phyloP scores from a whole-genome alignment of 192 early-diverging fungal species.

The Jimgerdemannia flammicorona region DNA sequence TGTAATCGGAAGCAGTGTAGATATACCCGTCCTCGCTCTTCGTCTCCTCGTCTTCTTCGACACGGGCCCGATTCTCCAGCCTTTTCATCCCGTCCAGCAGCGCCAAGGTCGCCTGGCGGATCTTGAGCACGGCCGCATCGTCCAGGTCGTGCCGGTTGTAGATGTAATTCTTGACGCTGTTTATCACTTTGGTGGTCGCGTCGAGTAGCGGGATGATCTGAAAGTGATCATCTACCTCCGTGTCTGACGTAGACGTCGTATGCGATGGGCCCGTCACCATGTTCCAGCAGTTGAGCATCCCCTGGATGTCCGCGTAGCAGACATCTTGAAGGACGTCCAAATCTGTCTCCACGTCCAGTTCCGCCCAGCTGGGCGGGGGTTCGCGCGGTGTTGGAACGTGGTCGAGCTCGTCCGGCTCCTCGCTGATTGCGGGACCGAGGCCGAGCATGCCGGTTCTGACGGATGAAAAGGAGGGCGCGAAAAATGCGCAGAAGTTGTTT shows the following conservation, averaged over 20 bases:
- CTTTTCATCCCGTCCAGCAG: constrained; percentile 46
- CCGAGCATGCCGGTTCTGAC: constrained; percentile 26
- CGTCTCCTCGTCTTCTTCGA: constrained; percentile 28
- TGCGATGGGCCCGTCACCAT: constrained; percentile 42
- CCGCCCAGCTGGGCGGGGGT: constrained; percentile 36
- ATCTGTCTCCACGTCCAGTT: constrained; percentile 41
- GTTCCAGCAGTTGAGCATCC: constrained; percentile 43
- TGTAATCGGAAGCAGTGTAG: constrained; percentile 41
- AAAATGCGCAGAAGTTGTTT: too few relatives aligned
- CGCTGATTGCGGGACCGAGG: constrained; percentile 19
- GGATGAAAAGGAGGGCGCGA: not conserved
- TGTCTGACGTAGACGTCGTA: not conserved
- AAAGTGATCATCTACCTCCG: constrained; percentile 10
- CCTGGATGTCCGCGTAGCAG: constrained; percentile 49
- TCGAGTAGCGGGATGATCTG: constrained; percentile 42
- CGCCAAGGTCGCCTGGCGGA: constrained; percentile 38
- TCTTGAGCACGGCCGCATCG: constrained; percentile 24
- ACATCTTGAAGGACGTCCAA: constrained; percentile 35
- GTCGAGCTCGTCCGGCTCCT: constrained; percentile 37
- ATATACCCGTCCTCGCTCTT: constrained; percentile 39
- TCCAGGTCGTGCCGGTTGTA: constrained; percentile 43
- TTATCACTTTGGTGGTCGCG: constrained; percentile 46
- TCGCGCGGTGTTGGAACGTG: constrained; percentile 35
- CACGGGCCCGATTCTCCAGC: constrained; percentile 38
- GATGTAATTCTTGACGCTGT: constrained; percentile 49